Conservation (phyloP, 2,329 filamentous ascomycete species). For the Pseudopithomyces maydicus region DNA sequence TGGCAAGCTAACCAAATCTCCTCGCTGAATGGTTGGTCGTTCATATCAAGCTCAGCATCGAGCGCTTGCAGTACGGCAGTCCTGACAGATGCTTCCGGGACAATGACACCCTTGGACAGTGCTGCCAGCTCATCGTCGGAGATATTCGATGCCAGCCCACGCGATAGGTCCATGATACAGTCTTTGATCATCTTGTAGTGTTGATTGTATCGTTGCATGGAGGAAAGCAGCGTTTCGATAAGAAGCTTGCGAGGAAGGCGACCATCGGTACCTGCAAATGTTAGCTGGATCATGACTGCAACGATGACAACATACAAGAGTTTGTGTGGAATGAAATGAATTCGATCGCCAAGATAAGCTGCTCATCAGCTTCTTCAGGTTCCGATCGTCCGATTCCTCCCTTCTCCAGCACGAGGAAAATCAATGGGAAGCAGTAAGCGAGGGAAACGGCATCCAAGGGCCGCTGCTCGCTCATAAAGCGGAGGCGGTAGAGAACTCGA, state of each 20-base stretch:
- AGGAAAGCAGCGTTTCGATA: conserved; percentile 71
- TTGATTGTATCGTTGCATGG: conserved; percentile 87
- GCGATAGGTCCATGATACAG: conserved; percentile 83
- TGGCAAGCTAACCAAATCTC: conserved; percentile 95
- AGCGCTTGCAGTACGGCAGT: conserved; percentile 87
- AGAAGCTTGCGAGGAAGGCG: conserved; percentile 78
- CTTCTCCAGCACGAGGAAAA: conserved; percentile 77
- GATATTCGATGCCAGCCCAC: conserved; percentile 84
- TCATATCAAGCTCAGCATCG: conserved; percentile 89
- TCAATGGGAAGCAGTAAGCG: conserved; percentile 82
- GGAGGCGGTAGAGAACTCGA: conserved; percentile 84
- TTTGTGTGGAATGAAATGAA: conserved; percentile 88
- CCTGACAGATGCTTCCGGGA: conserved; percentile 78
- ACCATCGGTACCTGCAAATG: conserved; percentile 64
- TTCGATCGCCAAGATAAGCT: conserved; percentile 86
- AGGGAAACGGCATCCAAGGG: conserved; percentile 88
- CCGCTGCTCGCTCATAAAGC: conserved; percentile 90
- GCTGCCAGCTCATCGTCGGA: conserved; percentile 71
- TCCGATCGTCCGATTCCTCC: conserved; percentile 74
- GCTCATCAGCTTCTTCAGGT: conserved; percentile 82
- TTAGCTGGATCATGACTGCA: conserved; percentile 16
- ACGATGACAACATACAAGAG: conserved; percentile 58
- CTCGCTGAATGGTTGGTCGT: conserved; percentile 81
- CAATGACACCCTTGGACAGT: conserved; percentile 78
- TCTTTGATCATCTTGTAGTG: conserved; percentile 97